Conservation (phyloP, 2,329 filamentous ascomycete genomes). For the Hymenoscyphus fructigenus region DNA sequence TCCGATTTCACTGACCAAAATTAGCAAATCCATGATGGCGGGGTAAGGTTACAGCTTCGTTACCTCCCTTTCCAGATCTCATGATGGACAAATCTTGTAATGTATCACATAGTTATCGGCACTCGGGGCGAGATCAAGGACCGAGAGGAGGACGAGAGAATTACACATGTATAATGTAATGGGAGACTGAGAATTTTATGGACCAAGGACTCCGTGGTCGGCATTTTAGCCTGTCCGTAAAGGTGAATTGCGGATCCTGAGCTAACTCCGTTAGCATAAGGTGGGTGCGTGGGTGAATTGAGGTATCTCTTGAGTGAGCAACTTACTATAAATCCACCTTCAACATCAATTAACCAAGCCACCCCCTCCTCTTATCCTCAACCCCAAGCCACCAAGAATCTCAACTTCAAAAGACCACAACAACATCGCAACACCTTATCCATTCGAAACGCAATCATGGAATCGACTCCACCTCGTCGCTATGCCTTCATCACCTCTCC, state of each 20-base stretch:
- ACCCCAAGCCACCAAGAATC: not conserved
- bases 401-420: not conserved
- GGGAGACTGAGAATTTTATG: too few species aligned
- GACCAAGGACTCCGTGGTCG: too few species aligned
- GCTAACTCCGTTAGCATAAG: too few species aligned
- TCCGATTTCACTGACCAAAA: not conserved
- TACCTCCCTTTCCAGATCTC: not conserved
- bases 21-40: not conserved
- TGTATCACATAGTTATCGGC: not conserved
- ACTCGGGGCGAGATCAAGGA: too few species aligned
- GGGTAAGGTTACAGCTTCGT: not conserved
- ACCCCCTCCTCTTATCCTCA: not conserved
- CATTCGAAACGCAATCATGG: not conserved
- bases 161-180: too few species aligned
- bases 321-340: not conserved
- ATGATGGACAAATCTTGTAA: not conserved
- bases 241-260: too few species aligned
- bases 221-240: too few species aligned
- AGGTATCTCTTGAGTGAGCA: not conserved
- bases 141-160: too few species aligned
- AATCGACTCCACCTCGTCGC: conserved; percentile 3
- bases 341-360: not conserved
- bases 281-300: not conserved
- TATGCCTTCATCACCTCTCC: conserved; percentile 10
- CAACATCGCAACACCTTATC: not conserved